phyloP scores from a whole-genome alignment of 805 yeast genomes.

The Kluyveromyces lactis region DNA sequence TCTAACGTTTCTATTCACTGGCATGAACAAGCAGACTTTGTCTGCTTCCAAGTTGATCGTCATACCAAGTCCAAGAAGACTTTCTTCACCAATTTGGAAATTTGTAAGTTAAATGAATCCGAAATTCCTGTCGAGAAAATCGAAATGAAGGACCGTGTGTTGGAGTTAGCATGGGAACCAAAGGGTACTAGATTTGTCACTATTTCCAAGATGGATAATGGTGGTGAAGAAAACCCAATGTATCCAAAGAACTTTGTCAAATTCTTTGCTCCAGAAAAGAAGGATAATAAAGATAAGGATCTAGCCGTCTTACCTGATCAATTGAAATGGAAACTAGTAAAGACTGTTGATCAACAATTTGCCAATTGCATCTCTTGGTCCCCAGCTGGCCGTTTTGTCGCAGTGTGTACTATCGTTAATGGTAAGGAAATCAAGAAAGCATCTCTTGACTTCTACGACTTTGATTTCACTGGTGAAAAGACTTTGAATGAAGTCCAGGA shows the following conservation, averaged over 20 bases:
- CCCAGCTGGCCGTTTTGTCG: constrained; percentile 85
- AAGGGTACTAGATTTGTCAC: constrained; percentile 77
- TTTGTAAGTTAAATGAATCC: constrained; percentile 78
- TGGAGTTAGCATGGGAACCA: constrained; percentile 95
- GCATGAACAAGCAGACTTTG: constrained; percentile 78
- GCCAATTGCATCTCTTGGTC: constrained; percentile 77
- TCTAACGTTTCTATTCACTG: constrained; percentile 84
- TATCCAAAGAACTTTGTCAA: constrained; percentile 56
- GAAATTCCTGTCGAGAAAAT: constrained; percentile 92
- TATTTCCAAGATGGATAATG: constrained; percentile 52
- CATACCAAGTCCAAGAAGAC: constrained; percentile 95
- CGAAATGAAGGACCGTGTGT: constrained; percentile 83
- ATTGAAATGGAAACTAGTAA: constrained; percentile 53
- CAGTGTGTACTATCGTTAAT: constrained; percentile 39
- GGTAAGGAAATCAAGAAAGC: constrained; percentile 40
- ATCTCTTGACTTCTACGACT: constrained; percentile 78
- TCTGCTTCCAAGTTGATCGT: constrained; percentile 94
- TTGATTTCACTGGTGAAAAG: constrained; percentile 69
- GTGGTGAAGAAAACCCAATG: constrained; percentile 46
- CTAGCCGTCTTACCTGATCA: constrained; percentile 15
- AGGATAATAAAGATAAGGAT: constrained; percentile 39
- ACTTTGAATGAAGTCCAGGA: constrained; percentile 31
- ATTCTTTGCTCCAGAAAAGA: constrained; percentile 74
- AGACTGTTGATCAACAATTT: constrained; percentile 51
- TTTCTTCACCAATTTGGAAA: constrained; percentile 81